Base-by-base conservation (phyloP, 495 filamentous ascomycete species). In the Stereocaulon alpinum region DNA sequence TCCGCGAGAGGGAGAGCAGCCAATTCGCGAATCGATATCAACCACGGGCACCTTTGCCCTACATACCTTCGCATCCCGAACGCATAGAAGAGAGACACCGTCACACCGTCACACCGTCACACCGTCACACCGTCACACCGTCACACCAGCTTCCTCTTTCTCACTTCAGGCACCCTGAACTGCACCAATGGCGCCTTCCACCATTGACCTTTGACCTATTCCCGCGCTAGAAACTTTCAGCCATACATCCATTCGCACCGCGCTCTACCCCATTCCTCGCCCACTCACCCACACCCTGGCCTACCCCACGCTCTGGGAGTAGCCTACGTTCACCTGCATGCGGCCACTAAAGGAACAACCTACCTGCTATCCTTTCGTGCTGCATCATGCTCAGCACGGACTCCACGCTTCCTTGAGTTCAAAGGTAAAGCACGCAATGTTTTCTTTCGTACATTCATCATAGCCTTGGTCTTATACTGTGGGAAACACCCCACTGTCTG, bases 381-480 rank as follows among this genome's bases (percentile, higher is more conserved):
- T 59, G 57, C 57, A 59, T 59, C 22, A 59, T 59, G 57, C 57
- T 59, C 48, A 59, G 57, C 57, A 59, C 57, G 48, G 57, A 59
- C 57, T 59, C 56, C 20, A 42, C 41, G 45, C 55, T 49, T 48
- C 44, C 55, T 41, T 59, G 29, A 59, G 22, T 18, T 6, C 43
- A 59, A 40, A 43, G 45, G 56, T 59, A 59, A 52, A 37, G 57
- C 44, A 59, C 40, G 47, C 47, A 44, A n/a, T 24, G 10, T 30
- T 43, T 53, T 37, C 57, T 51, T n/a, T 51, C 14, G 45, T 44
- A 34, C 41, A 2, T 1, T 22, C 20, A 50, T 58, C 20, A 58
- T 24, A 40, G 18, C 40, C n/a, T 53, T 20, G 29, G 15, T 52
- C 34, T 12, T 12, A 41, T 29, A 11, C n/a, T 17, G 12, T 58